Base-by-base conservation (phyloP, 345 rosid genomes). In the Brassica rapa region DNA sequence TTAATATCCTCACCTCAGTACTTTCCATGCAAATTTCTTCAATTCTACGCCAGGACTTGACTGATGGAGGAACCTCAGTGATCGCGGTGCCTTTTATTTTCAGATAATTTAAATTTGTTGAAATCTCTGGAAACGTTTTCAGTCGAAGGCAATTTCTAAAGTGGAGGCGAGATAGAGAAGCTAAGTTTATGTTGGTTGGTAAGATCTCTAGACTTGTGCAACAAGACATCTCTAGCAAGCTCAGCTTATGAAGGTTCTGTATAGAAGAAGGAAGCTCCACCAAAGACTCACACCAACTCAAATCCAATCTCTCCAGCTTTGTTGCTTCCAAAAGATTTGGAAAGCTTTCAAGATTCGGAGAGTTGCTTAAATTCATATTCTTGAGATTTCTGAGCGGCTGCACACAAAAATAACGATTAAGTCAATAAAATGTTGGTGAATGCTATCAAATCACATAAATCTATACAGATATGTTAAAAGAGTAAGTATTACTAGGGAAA, bases 11-110 rank as follows among this genome's bases (percentile, higher is more conserved):
- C 16, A 61, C 65, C 19, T 27, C 6, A 61, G 65, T 27, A 16
- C 62, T 10, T 9, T 59, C 62, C 65, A 61, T 61, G 65, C 65
- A 61, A 25, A 61, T 61, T 61, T 61, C 65, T 61, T 61, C 0
- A 27, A 61, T 61, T 61, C 35, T 61, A 25, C 19, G 3, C 65
- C 65, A 61, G 0, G 16, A 27, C 35, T 1, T 12, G 35, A 61
- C 65, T 61, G 65, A 61, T 61, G 37, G 19, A 27, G 65, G 65
- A 6, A 61, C 65, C 19, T 27, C 19, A 3, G 35, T 61, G 35
- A 61, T 61, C 3, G 65, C 8, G 1, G 65, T 61, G 16, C 35
- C 37, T 27, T 27, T 61, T 61, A 61, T 61, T 14, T 61, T 61
- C n/a, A 27, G 65, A 61, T 11, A 12, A 12, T n/a, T 12, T 24